Evolutionary conservation across 202 grass and related monocot genomes (phyloP).

Genomic region (Saccharum hybrid): DNA sequence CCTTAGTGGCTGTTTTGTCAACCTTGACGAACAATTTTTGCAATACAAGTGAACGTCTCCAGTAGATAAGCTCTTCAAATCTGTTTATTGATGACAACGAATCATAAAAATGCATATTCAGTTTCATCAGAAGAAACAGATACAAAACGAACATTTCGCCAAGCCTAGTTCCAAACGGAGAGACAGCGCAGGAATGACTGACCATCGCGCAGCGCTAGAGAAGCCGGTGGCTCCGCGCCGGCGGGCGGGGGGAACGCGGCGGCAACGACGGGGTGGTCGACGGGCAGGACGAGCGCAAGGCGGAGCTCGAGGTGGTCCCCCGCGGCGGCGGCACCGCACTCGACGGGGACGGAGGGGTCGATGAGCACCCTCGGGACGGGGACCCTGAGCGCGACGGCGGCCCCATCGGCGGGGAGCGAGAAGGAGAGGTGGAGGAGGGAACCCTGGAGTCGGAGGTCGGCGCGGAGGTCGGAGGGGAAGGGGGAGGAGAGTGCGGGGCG

Average conservation of each 20-base stretch:
- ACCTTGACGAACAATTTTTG: slow-evolving; percentile 69
- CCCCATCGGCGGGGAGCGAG: slow-evolving; percentile 30
- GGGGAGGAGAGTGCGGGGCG: slow-evolving; percentile 14
- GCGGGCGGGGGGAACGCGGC: slow-evolving; percentile 47
- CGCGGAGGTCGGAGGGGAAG: slow-evolving; percentile 31
- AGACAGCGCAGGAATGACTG: background rate
- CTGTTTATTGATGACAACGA: slow-evolving; percentile 48
- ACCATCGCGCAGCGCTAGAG: slow-evolving; percentile 63
- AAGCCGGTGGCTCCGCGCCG: slow-evolving; percentile 24
- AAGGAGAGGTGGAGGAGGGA: slow-evolving; percentile 74
- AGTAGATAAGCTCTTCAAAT: slow-evolving; percentile 65
- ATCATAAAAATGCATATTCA: background rate
- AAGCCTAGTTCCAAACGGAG: background rate
- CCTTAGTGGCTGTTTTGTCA: slow-evolving; percentile 83
- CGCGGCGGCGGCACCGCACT: slow-evolving; percentile 51
- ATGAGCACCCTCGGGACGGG: slow-evolving; percentile 83
- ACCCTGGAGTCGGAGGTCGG: slow-evolving; percentile 58
- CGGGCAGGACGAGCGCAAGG: slow-evolving; percentile 73
- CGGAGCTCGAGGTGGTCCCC: slow-evolving; percentile 77
- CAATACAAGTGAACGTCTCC: slow-evolving; percentile 72
- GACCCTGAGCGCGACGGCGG: slow-evolving; percentile 40
- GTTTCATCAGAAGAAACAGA: slow-evolving; percentile 27
- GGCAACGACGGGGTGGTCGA: slow-evolving; percentile 76
- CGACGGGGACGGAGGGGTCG: slow-evolving; percentile 53
- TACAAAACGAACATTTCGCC: slow-evolving; percentile 7